Percentiles rank a stretch among this genome's conserved stretches.
Conservation (phyloP, 108 stramenopile species). For the Cyclotella kingstonii region DNA sequence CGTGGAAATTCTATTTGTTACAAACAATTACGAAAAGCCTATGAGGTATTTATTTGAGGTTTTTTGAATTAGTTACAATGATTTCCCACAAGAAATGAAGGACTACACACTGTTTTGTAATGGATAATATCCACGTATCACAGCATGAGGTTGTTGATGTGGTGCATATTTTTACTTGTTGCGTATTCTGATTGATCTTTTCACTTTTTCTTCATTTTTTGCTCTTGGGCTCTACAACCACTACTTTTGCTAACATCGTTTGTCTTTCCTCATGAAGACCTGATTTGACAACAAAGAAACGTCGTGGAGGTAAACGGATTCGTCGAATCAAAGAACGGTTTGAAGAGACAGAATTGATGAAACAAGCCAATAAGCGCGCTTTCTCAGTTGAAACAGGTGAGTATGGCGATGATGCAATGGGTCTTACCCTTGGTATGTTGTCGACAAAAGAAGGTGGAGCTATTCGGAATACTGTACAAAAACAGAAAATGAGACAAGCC, state of each 20-base stretch:
- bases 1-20: too few species aligned
- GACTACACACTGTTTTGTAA: too few species aligned
- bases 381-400: slow-evolving; percentile 81
- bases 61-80: too few species aligned
- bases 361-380: slow-evolving; percentile 87
- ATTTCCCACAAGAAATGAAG: too few species aligned
- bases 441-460: slow-evolving; percentile 71
- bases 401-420: slow-evolving; percentile 97
- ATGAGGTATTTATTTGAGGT: too few species aligned
- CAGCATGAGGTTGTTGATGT: too few species aligned
- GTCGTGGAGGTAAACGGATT: slow-evolving; percentile 93
- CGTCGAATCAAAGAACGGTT: slow-evolving; percentile 91
- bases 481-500: slow-evolving; percentile 74
- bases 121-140: too few species aligned
- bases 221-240: background rate
- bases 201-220: background rate
- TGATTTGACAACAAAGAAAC: slow-evolving; percentile 79
- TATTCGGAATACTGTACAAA: slow-evolving; percentile 69
- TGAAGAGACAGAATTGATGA: slow-evolving; percentile 93
- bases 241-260: background rate
- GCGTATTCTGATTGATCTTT: background rate
- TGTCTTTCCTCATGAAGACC: slow-evolving; percentile 49
- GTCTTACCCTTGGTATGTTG: slow-evolving; percentile 84
- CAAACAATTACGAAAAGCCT: too few species aligned
- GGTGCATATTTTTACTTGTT: slow-evolving; percentile 1